Evolutionary conservation across 176 grass and related monocot genomes (phyloP).

Genomic region (Oryza australiensis): DNA sequence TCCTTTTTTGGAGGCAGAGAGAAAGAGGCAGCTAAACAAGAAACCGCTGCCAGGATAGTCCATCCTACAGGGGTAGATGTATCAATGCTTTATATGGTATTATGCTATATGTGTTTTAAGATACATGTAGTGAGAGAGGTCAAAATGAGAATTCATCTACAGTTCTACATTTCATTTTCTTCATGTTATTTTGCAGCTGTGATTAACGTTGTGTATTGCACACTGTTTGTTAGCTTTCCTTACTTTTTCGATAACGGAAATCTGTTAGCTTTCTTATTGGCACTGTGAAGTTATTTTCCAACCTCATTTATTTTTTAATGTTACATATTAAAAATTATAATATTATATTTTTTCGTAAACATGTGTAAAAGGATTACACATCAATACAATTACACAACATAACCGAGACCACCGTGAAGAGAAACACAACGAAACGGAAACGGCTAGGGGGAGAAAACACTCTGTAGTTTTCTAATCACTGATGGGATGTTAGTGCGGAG

Average conservation of each 20-base stretch:
- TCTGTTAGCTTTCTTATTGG: background rate
- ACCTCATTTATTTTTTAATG: background rate
- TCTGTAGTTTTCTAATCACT: too few species aligned
- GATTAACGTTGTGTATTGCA: background rate
- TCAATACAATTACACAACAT: too few species aligned
- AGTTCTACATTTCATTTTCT: background rate
- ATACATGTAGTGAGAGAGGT: background rate
- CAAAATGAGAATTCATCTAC: background rate
- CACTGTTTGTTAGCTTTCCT: background rate
- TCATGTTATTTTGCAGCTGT: background rate
- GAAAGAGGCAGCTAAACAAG: slow-evolving; percentile 60
- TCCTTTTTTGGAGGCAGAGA: slow-evolving; percentile 77
- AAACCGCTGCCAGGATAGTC: slow-evolving; percentile 56
- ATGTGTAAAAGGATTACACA: too few species aligned
- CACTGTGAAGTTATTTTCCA: background rate
- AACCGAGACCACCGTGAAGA: too few species aligned
- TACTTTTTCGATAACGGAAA: too few species aligned
- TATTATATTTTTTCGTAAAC: too few species aligned
- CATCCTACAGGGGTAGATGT: slow-evolving; percentile 45
- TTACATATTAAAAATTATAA: background rate
- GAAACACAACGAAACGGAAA: too few species aligned
- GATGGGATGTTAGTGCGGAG: background rate
- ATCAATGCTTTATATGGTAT: background rate
- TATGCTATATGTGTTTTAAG: slow-evolving; percentile 1
- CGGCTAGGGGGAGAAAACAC: too few species aligned